Conservation (phyloP, 768 basidiomycete species). For the Collybia sordida region DNA sequence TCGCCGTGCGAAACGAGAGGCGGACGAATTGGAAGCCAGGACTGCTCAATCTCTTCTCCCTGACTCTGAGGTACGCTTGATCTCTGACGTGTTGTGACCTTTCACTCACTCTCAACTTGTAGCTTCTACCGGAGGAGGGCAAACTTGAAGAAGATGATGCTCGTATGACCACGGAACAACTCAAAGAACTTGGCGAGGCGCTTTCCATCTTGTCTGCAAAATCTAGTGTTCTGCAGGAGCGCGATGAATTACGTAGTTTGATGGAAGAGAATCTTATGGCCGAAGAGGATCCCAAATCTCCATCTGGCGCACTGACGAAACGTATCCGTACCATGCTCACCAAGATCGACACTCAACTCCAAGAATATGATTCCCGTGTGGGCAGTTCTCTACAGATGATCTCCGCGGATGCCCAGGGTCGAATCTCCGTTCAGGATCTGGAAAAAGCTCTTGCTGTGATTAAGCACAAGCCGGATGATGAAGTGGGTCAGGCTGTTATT, state of each 20-base stretch:
- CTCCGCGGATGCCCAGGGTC: slow-evolving; percentile 80
- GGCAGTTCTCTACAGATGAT: slow-evolving; percentile 85
- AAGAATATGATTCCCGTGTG: slow-evolving; percentile 88
- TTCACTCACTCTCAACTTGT: background rate
- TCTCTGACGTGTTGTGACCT: background rate
- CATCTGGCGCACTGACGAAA: slow-evolving; percentile 86
- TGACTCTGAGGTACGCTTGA: slow-evolving; percentile 73
- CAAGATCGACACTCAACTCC: slow-evolving; percentile 90
- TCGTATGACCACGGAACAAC: slow-evolving; percentile 96
- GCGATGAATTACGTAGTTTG: slow-evolving; percentile 84
- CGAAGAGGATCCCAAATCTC: slow-evolving; percentile 85
- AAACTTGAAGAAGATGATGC: slow-evolving; percentile 63
- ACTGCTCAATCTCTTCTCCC: slow-evolving; percentile 83
- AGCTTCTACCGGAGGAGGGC: slow-evolving; percentile 60
- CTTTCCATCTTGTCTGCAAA: slow-evolving; percentile 89
- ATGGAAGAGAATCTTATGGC: slow-evolving; percentile 93
- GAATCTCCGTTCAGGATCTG: slow-evolving; percentile 86
- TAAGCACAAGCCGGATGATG: slow-evolving; percentile 89
- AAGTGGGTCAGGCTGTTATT: slow-evolving; percentile 82
- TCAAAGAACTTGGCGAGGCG: slow-evolving; percentile 92
- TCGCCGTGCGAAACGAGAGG: slow-evolving; percentile 81
- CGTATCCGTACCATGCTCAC: slow-evolving; percentile 94
- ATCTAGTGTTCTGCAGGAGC: slow-evolving; percentile 94
- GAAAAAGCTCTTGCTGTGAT: slow-evolving; percentile 91
- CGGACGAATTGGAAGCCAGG: slow-evolving; percentile 75